Conservation (phyloP, 495 filamentous ascomycete species). For the Penicillium longicatenatum region DNA sequence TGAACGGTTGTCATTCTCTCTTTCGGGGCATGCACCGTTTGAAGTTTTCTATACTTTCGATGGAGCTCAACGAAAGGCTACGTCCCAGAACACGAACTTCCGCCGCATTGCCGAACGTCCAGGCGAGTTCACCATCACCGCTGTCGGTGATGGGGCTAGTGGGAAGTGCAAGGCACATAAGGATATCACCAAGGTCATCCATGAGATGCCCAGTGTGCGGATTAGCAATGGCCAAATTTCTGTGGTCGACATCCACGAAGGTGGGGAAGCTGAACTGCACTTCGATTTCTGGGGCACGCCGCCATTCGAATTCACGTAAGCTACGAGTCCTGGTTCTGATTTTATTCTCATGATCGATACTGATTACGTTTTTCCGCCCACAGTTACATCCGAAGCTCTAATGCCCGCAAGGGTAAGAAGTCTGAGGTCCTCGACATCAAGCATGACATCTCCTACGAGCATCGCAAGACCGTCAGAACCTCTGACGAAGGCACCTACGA, state of each 20-base stretch:
- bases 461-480: conserved; percentile 75
- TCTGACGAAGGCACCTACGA: conserved; percentile 96
- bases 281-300: conserved; percentile 95
- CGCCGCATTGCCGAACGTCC: conserved; percentile 87
- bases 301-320: conserved; percentile 91
- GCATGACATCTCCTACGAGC: conserved; percentile 78
- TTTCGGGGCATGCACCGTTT: conserved; percentile 87
- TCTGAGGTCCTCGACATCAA: conserved; percentile 83
- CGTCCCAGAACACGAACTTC: conserved; percentile 75
- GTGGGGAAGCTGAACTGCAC: conserved; percentile 84
- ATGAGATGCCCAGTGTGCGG: conserved; percentile 85
- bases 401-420: conserved; percentile 72
- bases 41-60: conserved; percentile 91
- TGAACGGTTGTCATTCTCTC: conserved; percentile 85
- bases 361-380: background rate
- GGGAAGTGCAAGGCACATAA: conserved; percentile 74
- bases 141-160: conserved; percentile 77
- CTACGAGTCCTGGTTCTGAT: conserved; percentile 13
- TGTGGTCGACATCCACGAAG: conserved; percentile 92
- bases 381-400: conserved; percentile 85
- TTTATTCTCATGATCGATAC: conserved; percentile 10
- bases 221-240: conserved; percentile 78
- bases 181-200: conserved; percentile 76
- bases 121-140: conserved; percentile 84
- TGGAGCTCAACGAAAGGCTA: conserved; percentile 72